Base-by-base conservation (phyloP, 805 yeast species). In the Candida patagonica region DNA sequence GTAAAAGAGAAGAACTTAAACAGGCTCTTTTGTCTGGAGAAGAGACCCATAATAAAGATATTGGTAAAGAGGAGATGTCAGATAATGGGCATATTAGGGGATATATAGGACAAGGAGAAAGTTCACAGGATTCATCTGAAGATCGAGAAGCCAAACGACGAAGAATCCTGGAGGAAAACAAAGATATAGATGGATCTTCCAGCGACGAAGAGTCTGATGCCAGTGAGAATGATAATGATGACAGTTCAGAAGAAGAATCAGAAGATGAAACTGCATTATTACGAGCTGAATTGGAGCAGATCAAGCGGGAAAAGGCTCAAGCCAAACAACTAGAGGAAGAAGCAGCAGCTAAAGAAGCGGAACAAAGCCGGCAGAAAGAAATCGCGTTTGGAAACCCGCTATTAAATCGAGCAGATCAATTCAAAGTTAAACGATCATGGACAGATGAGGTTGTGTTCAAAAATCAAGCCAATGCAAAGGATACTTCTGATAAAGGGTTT, bases 181-280 rank as follows among this genome's bases (percentile, higher is more conserved):
- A 24, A 24, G 39, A 22, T 9, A 19, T 26, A 1, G 47, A 42
- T 9, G 42, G 35, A 2, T 45, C 42, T 13, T 36, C 34, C 29
- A 44, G 41, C 17, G 37, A 30, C 23, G 40, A 38, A 10, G 40
- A 30, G 5, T 32, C 34, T 5, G 34, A 43, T 8, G 40, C 17
- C 16, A 40, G 35, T 15, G 45, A 40, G 23, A 40, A 20, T 8
- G 42, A 41, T n/a, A 30, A 37, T 9, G 45, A 45, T 30, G 50
- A 35, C 5, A 54, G 44, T 17, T 43, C 35, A 10, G 48, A 40
- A 17, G 45, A 29, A 16, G 48, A 40, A 5, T 48, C 45, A 6
- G 63, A 60, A 26, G 65, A 60, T 35, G 64, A 60, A 30, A 47
- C 54, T 7, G 60, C 50, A 6, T 49, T 48, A 38, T 49, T 61